Evolutionary conservation across 768 basidiomycete species (phyloP).

Genomic region (Rhodotorula taiwanensis): DNA sequence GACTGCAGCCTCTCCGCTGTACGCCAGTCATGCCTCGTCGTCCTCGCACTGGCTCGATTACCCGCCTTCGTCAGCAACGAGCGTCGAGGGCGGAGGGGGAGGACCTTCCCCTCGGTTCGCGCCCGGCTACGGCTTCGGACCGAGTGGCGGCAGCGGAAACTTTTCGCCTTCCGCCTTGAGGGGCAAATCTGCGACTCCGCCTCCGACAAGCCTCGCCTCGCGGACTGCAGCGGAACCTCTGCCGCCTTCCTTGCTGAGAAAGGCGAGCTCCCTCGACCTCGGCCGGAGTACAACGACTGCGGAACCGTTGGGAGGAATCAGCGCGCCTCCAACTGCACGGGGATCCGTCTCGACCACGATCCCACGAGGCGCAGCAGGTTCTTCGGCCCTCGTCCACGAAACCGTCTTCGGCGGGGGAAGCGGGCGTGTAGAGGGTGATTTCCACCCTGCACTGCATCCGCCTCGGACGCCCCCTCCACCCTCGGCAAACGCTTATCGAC

Average conservation of each 20-base stretch:
- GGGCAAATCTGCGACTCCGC: conserved; percentile 24
- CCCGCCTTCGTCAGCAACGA: too few species aligned
- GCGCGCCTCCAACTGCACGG: too few species aligned
- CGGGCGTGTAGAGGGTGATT: background rate
- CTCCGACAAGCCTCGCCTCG: conserved; percentile 12
- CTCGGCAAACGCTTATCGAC: background rate
- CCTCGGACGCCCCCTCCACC: conserved; percentile 8
- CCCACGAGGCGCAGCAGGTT: too few species aligned
- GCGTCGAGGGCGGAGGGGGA: background rate
- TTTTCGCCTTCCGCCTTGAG: background rate
- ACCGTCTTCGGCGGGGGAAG: too few species aligned
- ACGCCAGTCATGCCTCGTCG: background rate
- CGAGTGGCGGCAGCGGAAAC: background rate
- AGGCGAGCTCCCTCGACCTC: conserved; percentile 27
- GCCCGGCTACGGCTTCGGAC: too few species aligned
- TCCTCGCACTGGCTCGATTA: background rate
- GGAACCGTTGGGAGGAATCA: too few species aligned
- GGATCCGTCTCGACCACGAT: too few species aligned
- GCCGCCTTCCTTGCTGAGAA: conserved; percentile 4
- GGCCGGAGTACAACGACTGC: conserved; percentile 1
- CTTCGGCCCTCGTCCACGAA: too few species aligned
- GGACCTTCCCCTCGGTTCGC: background rate
- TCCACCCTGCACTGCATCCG: background rate
- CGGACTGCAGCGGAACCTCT: background rate
- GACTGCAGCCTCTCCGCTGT: background rate